Base-by-base conservation (phyloP, 257 asterid species). In the Nicotiana noctiflora region DNA sequence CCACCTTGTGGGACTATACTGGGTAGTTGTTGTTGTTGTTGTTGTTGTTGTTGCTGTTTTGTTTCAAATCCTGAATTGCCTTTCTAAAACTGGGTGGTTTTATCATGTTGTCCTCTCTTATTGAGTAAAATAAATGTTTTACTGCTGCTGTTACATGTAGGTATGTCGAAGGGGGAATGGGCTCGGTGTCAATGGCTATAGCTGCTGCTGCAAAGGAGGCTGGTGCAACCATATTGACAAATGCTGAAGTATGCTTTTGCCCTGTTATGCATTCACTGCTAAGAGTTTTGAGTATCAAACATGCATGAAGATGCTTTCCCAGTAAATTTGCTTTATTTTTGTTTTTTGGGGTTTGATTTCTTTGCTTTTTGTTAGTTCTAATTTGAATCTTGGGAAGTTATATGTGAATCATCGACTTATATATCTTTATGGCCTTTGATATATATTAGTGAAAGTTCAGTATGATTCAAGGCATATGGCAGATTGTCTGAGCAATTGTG, bases 161-260 rank as follows among this genome's bases (percentile, higher is more conserved):
- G 84, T 90, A 91, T 81, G 99, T 92, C 82, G 93, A 95, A 90
- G 99, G 99, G 78, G 99, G 99, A 86, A 95, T 95, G 99, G 99
- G 99, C 63, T 90, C 95, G 21, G 99, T 93, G 81, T 95, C 99
- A 76, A 83, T 62, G 86, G 97, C 98, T 72, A 90, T 95, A 80
- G 84, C 88, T 80, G 88, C 62, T 19, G 99, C 98, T 80, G 99
- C 99, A 79, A 79, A 44, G 79, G 97, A 92, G 88, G 98, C 97
- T 74, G 99, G 99, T 77, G 96, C 98, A 67, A 89, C 90, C 76
- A 89, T 95, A 76, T 64, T 89, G 74, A 93, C 98, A 11, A 85
- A 85, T 78, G 95, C 93, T 17, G 97, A 93, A 89, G 99, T 95
- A 87, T 88, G 93, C 83, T 76, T 82, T 53, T 77, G 25, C 72